phyloP scores from a whole-genome alignment of 768 basidiomycete genomes.

The Collybia sp. region DNA sequence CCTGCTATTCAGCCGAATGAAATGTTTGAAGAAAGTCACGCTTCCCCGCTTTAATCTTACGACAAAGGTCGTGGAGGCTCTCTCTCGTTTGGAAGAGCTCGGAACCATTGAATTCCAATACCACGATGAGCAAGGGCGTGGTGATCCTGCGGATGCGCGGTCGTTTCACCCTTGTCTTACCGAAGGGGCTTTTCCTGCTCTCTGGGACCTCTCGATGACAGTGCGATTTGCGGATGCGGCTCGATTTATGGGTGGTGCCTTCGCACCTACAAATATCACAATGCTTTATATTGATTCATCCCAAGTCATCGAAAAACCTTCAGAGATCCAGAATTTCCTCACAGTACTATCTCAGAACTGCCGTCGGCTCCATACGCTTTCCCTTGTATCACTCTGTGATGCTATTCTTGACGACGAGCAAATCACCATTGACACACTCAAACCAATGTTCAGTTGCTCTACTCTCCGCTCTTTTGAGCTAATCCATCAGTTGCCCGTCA shows the following conservation, averaged over 20 bases:
- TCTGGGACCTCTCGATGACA: conserved; percentile 49
- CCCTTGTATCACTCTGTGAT: conserved; percentile 30
- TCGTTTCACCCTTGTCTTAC: conserved; percentile 37
- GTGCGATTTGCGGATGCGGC: conserved; percentile 38
- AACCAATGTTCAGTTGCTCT: conserved; percentile 28
- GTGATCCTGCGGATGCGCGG: conserved; percentile 36
- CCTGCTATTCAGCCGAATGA: conserved; percentile 32
- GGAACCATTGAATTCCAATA: conserved; percentile 51
- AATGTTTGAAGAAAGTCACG: conserved; percentile 40
- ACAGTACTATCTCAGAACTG: conserved; percentile 41
- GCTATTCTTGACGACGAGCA: conserved; percentile 14
- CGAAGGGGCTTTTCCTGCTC: conserved; percentile 47
- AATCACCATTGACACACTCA: conserved; percentile 27
- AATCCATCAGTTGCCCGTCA: conserved; percentile 32
- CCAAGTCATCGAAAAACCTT: conserved; percentile 35
- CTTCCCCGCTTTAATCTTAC: conserved; percentile 52
- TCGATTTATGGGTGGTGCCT: conserved; percentile 36
- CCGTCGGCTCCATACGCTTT: conserved; percentile 39
- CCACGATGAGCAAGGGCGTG: conserved; percentile 39
- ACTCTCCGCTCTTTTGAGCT: conserved; percentile 30
- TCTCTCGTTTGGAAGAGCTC: conserved; percentile 40
- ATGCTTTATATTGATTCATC: conserved; percentile 46
- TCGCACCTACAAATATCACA: conserved; percentile 44
- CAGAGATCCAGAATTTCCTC: conserved; percentile 37
- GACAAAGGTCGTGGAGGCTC: conserved; percentile 35